Percentiles rank a stretch among this genome's conserved stretches.
Evolutionary conservation across 2,329 filamentous ascomycete genomes (phyloP).

Genomic region (Tolypocladium pustulatum): DNA sequence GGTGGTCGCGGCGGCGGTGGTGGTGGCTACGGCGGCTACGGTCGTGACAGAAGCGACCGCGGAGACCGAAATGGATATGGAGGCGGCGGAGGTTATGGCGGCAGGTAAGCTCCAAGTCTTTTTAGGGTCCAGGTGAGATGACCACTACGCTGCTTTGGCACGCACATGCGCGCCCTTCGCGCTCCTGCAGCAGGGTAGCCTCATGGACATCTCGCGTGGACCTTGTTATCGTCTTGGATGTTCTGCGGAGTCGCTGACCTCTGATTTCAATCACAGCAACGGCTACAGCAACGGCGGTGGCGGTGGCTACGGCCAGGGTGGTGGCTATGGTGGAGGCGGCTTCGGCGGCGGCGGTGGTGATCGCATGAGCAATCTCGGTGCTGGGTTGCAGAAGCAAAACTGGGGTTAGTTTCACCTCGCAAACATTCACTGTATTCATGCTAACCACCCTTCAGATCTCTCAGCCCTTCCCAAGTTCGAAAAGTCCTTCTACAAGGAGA

Average conservation of each 20-base stretch:
- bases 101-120: conserved; percentile 23
- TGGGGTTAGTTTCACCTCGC: conserved; percentile 58
- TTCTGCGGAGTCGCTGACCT: conserved; percentile 21
- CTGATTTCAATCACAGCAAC: conserved; percentile 31
- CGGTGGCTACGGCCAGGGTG: conserved; percentile 18
- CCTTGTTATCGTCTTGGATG: conserved; percentile 2
- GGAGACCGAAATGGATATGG: conserved; percentile 30
- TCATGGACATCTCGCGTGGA: background rate
- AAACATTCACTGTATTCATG: background rate
- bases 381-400: conserved; percentile 74
- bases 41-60: conserved; percentile 33
- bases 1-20: conserved; percentile 16
- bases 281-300: conserved; percentile 18
- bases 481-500: conserved; percentile 98
- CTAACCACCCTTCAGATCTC: conserved; percentile 48
- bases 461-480: conserved; percentile 85
- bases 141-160: background rate
- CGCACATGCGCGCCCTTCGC: too few species aligned
- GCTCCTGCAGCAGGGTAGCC: background rate
- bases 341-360: conserved; percentile 52
- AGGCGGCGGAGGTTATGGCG: conserved; percentile 21
- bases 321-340: conserved; percentile 26
- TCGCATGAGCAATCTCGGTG: conserved; percentile 85
- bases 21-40: conserved; percentile 23
- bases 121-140: background rate